phyloP scores from a whole-genome alignment of 2,329 filamentous ascomycete species.

The Sclerotinia sclerotiorum region DNA sequence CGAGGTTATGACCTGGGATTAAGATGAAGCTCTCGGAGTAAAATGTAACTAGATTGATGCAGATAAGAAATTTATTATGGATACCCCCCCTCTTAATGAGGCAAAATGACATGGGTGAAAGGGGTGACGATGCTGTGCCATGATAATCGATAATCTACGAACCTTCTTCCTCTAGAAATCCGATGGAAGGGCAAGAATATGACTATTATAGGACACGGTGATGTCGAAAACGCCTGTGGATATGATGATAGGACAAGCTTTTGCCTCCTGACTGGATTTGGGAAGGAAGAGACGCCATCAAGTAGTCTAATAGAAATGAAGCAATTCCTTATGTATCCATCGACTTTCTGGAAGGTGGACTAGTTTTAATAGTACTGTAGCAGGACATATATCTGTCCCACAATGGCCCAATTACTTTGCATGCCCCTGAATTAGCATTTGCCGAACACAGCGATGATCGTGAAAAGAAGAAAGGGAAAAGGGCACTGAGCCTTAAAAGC shows the following conservation, averaged over 20 bases:
- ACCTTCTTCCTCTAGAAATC: neutral
- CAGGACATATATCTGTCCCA: too few relatives aligned
- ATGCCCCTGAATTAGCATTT: constrained; percentile 10
- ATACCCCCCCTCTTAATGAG: neutral
- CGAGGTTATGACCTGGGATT: neutral
- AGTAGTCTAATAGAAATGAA: neutral
- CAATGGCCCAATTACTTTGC: neutral
- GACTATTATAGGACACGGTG: neutral
- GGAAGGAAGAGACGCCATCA: neutral
- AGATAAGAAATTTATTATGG: constrained; percentile 1
- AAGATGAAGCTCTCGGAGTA: neutral
- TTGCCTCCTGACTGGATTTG: neutral
- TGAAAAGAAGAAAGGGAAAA: neutral
- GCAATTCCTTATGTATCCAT: neutral
- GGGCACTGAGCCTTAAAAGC: neutral
- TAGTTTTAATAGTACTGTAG: neutral
- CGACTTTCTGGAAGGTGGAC: neutral
- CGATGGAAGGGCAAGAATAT: neutral
- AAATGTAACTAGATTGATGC: constrained; percentile 3
- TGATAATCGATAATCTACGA: constrained; percentile 8
- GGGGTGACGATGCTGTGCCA: constrained; percentile 12
- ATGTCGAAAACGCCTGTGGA: neutral
- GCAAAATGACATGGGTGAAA: neutral
- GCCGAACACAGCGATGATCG: neutral
- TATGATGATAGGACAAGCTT: neutral